phyloP scores from a whole-genome alignment of 2,329 filamentous ascomycete genomes.

The Phaeophleospora eucalypticola region DNA sequence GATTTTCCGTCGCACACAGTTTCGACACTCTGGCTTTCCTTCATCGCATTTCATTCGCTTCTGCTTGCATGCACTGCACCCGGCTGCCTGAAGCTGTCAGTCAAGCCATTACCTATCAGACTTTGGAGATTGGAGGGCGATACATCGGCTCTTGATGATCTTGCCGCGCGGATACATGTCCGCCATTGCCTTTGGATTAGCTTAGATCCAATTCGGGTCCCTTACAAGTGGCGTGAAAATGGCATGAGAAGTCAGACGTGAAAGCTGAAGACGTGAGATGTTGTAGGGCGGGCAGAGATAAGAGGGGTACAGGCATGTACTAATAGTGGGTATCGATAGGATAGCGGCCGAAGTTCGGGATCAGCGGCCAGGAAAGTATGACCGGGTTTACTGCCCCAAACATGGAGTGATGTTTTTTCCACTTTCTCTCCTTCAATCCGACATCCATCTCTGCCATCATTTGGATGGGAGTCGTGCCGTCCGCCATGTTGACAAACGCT shows the following conservation, averaged over 20 bases:
- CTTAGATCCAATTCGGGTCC: no score
- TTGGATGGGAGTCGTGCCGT: no score
- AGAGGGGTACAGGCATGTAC: no score
- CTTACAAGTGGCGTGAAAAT: conserved; percentile 1
- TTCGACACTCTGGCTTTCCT: conserved; percentile 6
- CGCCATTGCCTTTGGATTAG: neutral
- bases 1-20: conserved; percentile 8
- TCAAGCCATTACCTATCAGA: neutral
- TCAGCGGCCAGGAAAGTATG: no score
- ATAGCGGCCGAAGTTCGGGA: no score
- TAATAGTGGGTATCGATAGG: no score
- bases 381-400: no score
- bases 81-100: conserved; percentile 2
- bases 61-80: conserved; percentile 15
- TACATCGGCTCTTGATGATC: conserved; percentile 11
- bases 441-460: no score
- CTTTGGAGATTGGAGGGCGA: neutral
- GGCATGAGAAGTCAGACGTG: neutral
- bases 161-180: conserved; percentile 1
- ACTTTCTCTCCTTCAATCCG: no score
- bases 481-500: no score
- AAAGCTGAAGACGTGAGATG: neutral
- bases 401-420: no score
- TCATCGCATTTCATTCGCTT: conserved; percentile 21
- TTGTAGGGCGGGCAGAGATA: neutral